These are phyloP conservation scores for Paecilomyces sp. DNA, from an alignment of 2,329 filamentous ascomycete genomes.

Conservation along the genomic window DNA sequence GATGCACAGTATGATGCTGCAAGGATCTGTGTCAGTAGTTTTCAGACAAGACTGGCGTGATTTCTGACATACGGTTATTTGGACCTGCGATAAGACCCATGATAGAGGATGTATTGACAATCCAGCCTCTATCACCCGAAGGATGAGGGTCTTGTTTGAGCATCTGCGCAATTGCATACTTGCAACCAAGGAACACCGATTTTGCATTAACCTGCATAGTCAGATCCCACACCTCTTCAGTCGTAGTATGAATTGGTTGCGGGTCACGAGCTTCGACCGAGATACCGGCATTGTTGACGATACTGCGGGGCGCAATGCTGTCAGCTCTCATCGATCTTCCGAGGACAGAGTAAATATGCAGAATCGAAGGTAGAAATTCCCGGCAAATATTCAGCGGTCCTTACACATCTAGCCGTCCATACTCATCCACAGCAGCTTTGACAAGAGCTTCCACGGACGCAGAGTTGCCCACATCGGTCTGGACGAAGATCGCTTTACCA, in stretches of 20 bases:
- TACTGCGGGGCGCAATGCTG: not conserved
- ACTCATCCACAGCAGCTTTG: not conserved
- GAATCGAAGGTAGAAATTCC: not conserved
- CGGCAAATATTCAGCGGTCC: not conserved
- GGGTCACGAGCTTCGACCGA: not conserved
- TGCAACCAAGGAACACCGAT: conserved; percentile 37
- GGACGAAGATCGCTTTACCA: not conserved
- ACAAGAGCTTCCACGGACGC: not conserved
- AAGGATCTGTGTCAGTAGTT: not conserved
- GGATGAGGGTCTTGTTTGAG: conserved; percentile 27
- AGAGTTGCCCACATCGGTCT: not conserved
- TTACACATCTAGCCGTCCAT: not conserved
- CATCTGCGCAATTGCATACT: conserved; percentile 34
- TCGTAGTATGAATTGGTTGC: not conserved
- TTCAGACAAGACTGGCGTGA: not conserved
- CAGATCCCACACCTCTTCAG: not conserved
- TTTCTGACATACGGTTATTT: not conserved
- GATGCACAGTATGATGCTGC: conserved; percentile 38
- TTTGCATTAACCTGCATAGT: conserved; percentile 30
- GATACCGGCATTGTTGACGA: not conserved
- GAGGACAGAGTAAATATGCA: not conserved
- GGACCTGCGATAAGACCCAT: conserved; percentile 20
- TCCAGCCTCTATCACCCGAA: conserved; percentile 28
- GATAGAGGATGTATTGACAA: conserved; percentile 27
- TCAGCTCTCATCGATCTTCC: not conserved